These are phyloP conservation scores for Metschnikowia orientalis DNA, from an alignment of 805 yeast genomes.

Conservation along the genomic window DNA sequence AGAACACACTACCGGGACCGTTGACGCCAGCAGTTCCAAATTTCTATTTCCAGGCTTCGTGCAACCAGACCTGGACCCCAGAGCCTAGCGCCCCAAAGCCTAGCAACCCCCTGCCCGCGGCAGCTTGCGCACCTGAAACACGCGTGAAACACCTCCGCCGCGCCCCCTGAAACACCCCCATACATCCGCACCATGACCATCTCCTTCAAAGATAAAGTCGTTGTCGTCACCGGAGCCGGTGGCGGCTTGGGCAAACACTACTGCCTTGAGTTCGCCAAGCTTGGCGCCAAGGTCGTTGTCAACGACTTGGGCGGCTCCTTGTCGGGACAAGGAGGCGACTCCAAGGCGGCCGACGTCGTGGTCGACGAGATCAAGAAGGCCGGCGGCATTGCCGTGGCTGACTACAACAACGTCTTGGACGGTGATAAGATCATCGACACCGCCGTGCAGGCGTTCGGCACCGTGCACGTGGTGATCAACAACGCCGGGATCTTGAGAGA, in stretches of 20 bases:
- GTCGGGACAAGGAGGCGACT: conserved; percentile 64
- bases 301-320: conserved; percentile 89
- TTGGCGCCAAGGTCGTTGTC: conserved; percentile 94
- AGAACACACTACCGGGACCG: not conserved
- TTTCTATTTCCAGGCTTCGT: no score
- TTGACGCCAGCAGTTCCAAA: no score
- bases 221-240: conserved; percentile 94
- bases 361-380: conserved; percentile 72
- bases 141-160: not conserved
- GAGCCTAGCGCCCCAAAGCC: no score
- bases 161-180: not conserved
- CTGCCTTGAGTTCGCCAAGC: conserved; percentile 78
- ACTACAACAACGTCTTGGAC: conserved; percentile 83
- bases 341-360: conserved; percentile 80
- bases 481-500: conserved; percentile 96
- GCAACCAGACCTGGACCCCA: no score
- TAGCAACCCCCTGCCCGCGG: no score
- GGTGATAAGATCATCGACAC: conserved; percentile 83
- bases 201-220: conserved; percentile 76
- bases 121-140: no score
- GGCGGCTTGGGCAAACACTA: conserved; percentile 92
- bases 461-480: conserved; percentile 83
- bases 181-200: conserved; percentile 12
- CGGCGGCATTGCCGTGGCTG: conserved; percentile 90
- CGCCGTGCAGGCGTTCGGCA: conserved; percentile 81